Evolutionary conservation across 495 filamentous ascomycete species (phyloP).

Genomic region (Lasiosphaeria ovina): DNA sequence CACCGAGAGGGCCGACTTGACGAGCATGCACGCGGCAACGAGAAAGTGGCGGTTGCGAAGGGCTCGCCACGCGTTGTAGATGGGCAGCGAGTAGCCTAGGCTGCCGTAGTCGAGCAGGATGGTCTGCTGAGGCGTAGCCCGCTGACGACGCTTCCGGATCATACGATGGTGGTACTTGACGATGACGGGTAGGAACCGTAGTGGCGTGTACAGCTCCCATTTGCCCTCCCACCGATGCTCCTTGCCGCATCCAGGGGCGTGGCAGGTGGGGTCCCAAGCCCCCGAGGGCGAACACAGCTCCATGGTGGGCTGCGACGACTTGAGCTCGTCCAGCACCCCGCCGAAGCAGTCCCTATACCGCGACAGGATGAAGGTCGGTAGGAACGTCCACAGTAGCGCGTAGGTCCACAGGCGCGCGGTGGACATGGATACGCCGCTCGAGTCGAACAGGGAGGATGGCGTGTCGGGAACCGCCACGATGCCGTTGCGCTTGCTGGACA

Average conservation of each 20-base stretch:
- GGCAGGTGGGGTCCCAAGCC: neutral
- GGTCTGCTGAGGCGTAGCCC: constrained; percentile 1
- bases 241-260: neutral
- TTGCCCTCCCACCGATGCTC: neutral
- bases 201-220: neutral
- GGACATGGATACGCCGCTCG: neutral
- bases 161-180: neutral
- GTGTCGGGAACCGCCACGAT: neutral
- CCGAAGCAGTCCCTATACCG: neutral
- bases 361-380: constrained; percentile 1
- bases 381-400: neutral
- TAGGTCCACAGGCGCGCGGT: neutral
- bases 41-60: neutral
- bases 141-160: neutral
- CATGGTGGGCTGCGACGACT: constrained; percentile 1
- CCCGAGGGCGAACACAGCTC: constrained; percentile 2
- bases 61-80: neutral
- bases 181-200: neutral
- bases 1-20: constrained; percentile 1
- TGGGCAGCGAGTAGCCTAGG: constrained; percentile 1
- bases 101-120: constrained; percentile 6
- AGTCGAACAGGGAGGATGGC: neutral
- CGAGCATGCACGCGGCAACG: neutral
- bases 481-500: neutral
- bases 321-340: neutral